phyloP scores from a whole-genome alignment of 306 rosid genomes.

The Cicer yamashitae region DNA sequence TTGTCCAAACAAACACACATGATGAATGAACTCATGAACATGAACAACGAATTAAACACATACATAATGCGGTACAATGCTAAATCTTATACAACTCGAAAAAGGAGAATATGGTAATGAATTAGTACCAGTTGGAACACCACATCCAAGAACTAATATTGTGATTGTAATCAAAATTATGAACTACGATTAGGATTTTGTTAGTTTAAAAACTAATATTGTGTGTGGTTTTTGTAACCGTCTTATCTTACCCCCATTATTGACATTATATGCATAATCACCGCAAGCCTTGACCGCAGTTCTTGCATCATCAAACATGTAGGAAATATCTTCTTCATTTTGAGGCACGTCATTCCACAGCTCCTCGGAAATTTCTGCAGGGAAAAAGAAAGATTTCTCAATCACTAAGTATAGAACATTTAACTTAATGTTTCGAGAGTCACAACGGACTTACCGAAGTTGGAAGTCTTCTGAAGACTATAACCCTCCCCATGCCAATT shows the following conservation, averaged over 20 bases:
- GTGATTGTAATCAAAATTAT: too few species aligned
- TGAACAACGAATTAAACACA: neutral
- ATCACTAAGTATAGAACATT: conserved; percentile 19
- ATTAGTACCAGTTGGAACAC: conserved; percentile 74
- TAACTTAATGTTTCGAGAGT: neutral
- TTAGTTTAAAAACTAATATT: too few species aligned
- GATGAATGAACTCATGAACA: conserved; percentile 9
- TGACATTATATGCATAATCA: conserved; percentile 72
- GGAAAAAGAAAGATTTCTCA: conserved; percentile 34
- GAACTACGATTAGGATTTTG: too few species aligned
- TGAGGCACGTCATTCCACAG: conserved; percentile 77
- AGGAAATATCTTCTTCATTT: conserved; percentile 75
- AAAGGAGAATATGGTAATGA: conserved; percentile 13
- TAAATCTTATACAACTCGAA: neutral
- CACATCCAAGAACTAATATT: conserved; percentile 96
- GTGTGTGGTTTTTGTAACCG: too few species aligned
- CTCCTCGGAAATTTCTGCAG: conserved; percentile 63
- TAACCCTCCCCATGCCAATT: conserved; percentile 60
- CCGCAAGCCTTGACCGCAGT: conserved; percentile 94
- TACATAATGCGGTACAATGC: neutral
- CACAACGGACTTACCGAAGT: conserved; percentile 55
- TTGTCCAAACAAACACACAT: conserved; percentile 25
- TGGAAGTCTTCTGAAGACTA: conserved; percentile 55
- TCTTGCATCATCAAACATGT: conserved; percentile 83
- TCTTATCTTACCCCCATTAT: conserved; percentile 55